These are phyloP conservation scores for Candida koratica DNA, from an alignment of 805 yeast species.

Conservation along the genomic window DNA sequence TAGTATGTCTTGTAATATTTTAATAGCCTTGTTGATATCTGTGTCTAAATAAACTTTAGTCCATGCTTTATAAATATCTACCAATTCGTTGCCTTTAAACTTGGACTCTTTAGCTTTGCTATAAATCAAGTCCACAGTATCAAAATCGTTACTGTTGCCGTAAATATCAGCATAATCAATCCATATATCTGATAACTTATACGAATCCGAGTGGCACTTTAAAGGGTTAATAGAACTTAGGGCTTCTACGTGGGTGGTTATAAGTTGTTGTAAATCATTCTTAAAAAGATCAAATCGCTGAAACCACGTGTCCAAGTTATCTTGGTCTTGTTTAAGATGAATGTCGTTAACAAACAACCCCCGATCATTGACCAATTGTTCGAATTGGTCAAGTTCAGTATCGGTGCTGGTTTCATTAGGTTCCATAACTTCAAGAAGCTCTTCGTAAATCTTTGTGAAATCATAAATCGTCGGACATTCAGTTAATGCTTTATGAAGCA, in stretches of 20 bases:
- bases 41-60: constrained; percentile 55
- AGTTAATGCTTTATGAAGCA: constrained; percentile 47
- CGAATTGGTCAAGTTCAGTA: constrained; percentile 43
- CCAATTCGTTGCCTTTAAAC: constrained; percentile 59
- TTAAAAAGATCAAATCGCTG: constrained; percentile 48
- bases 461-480: constrained; percentile 52
- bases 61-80: constrained; percentile 73
- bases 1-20: constrained; percentile 32
- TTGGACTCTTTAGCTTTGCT: constrained; percentile 70
- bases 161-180: constrained; percentile 62
- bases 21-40: constrained; percentile 39
- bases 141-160: constrained; percentile 49
- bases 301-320: constrained; percentile 67
- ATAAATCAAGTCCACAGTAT: constrained; percentile 58
- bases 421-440: constrained; percentile 42
- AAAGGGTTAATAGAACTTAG: constrained; percentile 62
- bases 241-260: constrained; percentile 62
- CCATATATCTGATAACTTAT: constrained; percentile 63
- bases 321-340: constrained; percentile 54
- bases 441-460: constrained; percentile 61
- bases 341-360: constrained; percentile 63
- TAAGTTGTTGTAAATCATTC: constrained; percentile 36
- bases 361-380: constrained; percentile 53
- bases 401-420: constrained; percentile 16
- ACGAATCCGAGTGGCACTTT: constrained; percentile 25